Percentiles rank a stretch among this genome's conserved stretches.
Evolutionary conservation across 495 filamentous ascomycete species (phyloP).

Genomic region (Usnea hakonensis): DNA sequence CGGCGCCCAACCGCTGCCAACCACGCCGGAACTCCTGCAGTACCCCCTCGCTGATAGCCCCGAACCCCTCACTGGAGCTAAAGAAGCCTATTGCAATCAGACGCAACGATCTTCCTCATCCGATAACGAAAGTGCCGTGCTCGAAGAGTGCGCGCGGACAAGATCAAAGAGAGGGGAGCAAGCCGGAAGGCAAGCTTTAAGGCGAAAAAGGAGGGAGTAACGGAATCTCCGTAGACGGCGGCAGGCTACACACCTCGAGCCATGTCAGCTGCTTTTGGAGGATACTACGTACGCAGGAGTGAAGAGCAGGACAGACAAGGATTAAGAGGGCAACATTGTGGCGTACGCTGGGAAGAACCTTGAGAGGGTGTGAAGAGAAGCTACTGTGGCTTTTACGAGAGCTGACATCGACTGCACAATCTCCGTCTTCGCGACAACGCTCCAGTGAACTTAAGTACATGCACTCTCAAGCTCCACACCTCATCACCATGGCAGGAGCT

Average conservation of each 20-base stretch:
- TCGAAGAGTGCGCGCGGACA: constrained; percentile 22
- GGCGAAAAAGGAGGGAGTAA: constrained; percentile 24
- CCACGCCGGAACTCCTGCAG: too few relatives aligned
- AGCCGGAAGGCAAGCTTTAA: constrained; percentile 18
- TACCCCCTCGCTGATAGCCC: constrained; percentile 9
- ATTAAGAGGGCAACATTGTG: too few relatives aligned
- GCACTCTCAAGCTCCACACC: too few relatives aligned
- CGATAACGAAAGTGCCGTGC: constrained; percentile 12
- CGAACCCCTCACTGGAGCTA: constrained; percentile 23
- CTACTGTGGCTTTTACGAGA: too few relatives aligned
- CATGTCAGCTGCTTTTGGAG: constrained; percentile 15
- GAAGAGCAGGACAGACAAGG: constrained; percentile 10
- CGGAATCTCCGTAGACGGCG: constrained; percentile 12
- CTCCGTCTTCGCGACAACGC: too few relatives aligned
- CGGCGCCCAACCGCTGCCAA: too few relatives aligned
- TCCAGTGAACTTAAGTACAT: too few relatives aligned
- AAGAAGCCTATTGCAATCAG: constrained; percentile 22
- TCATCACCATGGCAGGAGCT: too few relatives aligned
- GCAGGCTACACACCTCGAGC: constrained; percentile 14
- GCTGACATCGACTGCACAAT: too few relatives aligned
- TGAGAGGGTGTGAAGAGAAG: too few relatives aligned
- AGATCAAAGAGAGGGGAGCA: constrained; percentile 20
- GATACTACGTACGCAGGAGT: constrained; percentile 7
- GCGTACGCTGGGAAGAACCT: too few relatives aligned
- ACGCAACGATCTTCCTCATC: constrained; percentile 17